Evolutionary conservation across 176 grass and related monocot genomes (phyloP).

Genomic region (barley (Hordeum vulgare)): MorexV3_pseudomolecules_assembly NC_058522.1:48339029-48339528

Average conservation of each 20-base stretch:
- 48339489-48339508: slow-evolving; percentile 27
- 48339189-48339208: slow-evolving; percentile 56
- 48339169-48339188: background rate
- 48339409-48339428: background rate
- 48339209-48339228: slow-evolving; percentile 87
- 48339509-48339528: slow-evolving; percentile 34
- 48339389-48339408: slow-evolving; percentile 14
- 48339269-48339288: slow-evolving; percentile 97
- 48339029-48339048: slow-evolving; percentile 30
- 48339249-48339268: slow-evolving; percentile 90
- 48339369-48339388: background rate
- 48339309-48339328: slow-evolving; percentile 99
- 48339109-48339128: slow-evolving; percentile 68
- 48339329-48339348: background rate
- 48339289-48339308: slow-evolving; percentile 97
- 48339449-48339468: slow-evolving; percentile 25
- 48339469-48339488: slow-evolving; percentile 38
- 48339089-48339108: slow-evolving; percentile 70
- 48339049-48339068: slow-evolving; percentile 56
- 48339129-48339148: background rate
- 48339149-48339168: background rate
- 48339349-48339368: background rate
- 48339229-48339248: slow-evolving; percentile 95
- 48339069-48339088: slow-evolving; percentile 66
- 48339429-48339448: slow-evolving; percentile 22